Conservation (phyloP, 2,329 filamentous ascomycete species). For the Aotearoamyces nothofagi region DNA sequence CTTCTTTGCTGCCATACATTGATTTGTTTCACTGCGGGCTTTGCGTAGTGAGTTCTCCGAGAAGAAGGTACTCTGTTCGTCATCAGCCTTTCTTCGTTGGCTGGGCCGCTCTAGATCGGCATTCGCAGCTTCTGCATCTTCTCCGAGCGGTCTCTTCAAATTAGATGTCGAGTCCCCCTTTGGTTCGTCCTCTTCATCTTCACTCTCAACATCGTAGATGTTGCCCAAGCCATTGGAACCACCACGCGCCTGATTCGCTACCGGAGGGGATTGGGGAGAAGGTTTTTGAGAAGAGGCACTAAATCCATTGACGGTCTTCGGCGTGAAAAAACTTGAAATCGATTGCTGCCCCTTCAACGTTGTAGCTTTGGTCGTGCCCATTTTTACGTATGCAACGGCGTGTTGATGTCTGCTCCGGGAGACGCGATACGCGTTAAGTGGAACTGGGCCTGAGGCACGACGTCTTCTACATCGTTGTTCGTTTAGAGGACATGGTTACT, state of each 20-base stretch:
- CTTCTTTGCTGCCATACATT: conserved; percentile 7
- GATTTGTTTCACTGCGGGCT: conserved; percentile 10
- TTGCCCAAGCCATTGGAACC: conserved; percentile 5
- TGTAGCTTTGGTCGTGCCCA: conserved; percentile 12
- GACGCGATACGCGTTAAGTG: too few species aligned
- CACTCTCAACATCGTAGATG: conserved; percentile 15
- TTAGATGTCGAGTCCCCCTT: conserved; percentile 12
- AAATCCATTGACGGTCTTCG: conserved; percentile 35
- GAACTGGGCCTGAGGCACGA: too few species aligned
- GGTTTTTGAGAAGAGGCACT: conserved; percentile 20
- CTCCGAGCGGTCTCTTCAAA: conserved; percentile 36
- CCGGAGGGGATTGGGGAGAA: conserved; percentile 11
- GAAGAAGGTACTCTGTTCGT: conserved; percentile 25
- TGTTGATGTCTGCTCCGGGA: neutral
- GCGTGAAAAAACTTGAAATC: conserved; percentile 74
- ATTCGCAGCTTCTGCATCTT: conserved; percentile 29
- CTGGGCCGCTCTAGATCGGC: conserved; percentile 21
- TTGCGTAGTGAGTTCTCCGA: conserved; percentile 23
- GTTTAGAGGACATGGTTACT: too few species aligned
- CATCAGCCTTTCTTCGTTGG: conserved; percentile 30
- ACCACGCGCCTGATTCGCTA: conserved; percentile 4
- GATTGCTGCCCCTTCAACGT: conserved; percentile 49
- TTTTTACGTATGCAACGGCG: conserved; percentile 4
- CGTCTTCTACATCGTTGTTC: too few species aligned
- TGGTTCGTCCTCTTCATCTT: conserved; percentile 11